Evolutionary conservation across 345 rosid species (phyloP).

Genomic region (Eutrema yunnanense): DNA sequence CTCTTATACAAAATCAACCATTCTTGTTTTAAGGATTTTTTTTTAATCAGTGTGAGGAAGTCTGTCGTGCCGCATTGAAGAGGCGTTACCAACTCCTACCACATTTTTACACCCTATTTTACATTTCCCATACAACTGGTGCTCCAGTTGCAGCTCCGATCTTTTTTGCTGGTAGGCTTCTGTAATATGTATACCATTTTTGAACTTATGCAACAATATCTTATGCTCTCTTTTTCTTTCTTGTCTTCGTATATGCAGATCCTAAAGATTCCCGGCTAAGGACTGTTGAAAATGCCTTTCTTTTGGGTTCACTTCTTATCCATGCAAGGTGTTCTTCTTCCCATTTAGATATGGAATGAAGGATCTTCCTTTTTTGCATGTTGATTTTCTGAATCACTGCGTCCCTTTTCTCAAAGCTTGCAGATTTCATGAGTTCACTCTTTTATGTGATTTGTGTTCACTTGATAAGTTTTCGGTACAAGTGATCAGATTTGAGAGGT

Average conservation of each 20-base stretch:
- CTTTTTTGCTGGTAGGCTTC: conserved; percentile 69
- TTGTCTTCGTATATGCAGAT: conserved; percentile 41
- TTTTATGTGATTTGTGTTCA: neutral
- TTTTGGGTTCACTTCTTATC: conserved; percentile 74
- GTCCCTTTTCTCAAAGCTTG: neutral
- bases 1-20: neutral
- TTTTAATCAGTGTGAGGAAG: conserved; percentile 71
- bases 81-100: conserved; percentile 86
- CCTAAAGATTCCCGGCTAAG: conserved; percentile 64
- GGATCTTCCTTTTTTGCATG: neutral
- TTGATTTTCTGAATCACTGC: neutral
- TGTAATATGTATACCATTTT: neutral
- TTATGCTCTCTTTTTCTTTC: neutral
- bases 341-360: neutral
- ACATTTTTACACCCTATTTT: conserved; percentile 78
- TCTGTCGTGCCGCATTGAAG: conserved; percentile 79
- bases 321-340: conserved; percentile 55
- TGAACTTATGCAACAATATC: neutral
- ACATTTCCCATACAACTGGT: conserved; percentile 74
- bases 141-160: conserved; percentile 74
- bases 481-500: neutral
- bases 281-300: conserved; percentile 68
- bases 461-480: neutral
- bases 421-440: neutral
- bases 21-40: neutral